Evolutionary conservation across 2,329 filamentous ascomycete species (phyloP), one percentile per base, ranked within the genome.

Genomic region (Ambrosiella cleistominuta): DNA sequence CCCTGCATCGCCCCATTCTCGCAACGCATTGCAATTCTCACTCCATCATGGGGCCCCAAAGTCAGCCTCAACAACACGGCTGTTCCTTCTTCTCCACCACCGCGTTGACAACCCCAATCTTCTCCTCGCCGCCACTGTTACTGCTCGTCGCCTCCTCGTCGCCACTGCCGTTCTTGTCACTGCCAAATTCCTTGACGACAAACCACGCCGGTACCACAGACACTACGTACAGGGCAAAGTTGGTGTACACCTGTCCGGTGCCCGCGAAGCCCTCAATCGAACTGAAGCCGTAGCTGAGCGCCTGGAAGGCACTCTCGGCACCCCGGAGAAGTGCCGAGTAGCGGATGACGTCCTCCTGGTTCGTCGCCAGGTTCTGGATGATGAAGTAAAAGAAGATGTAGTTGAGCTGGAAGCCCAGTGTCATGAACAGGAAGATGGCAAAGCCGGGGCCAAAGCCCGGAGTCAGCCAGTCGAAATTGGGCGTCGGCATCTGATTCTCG

Each of bases 321-420:
- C 81, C 85, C 58, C 84, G 74, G 2, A 88, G 71, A 11, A 88
- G 68, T 0, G 81, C 83, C 0, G 84, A 78, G 64, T 83, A 82
- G 0, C 84, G 76, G 49, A 88, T 77, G 1, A 87, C 76, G 63
- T 88, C 80, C 27, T 75, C 74, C 55, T 85, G 74, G 5, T 74
- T 72, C 3, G 72, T 68, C 1, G 85, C 81, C 2, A 88, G 66
- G 63, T 86, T 82, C 3, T 79, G 76, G 8, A 88, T 77, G 60
- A 88, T 72, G 64, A 88, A 88, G 69, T 87, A 86, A 73, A 87
- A 68, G 66, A 81, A 87, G 62, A 87, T 73, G 65, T 88, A 88
- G 66, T 88, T 88, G 7, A 86, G 63, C 68, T 88, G 84, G 63
- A 88, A 88, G 0, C 81, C 79, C 9, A 79, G 69, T 0, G 81